These are phyloP conservation scores for Yarrowia alimentaria DNA, from an alignment of 805 yeast species.

Conservation along the genomic window DNA sequence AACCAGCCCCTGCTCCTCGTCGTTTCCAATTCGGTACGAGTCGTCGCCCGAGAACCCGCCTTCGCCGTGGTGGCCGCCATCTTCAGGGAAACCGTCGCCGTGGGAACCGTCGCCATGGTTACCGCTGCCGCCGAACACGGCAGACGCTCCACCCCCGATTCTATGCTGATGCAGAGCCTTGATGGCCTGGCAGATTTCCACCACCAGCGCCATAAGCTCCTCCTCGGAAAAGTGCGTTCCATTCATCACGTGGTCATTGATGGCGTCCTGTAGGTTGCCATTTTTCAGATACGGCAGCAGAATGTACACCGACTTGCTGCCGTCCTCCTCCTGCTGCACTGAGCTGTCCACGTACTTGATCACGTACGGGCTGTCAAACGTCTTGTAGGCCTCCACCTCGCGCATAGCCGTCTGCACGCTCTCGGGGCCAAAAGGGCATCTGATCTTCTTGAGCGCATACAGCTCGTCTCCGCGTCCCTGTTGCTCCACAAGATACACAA, in stretches of 20 bases:
- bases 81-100: no score
- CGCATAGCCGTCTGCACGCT: slow-evolving; percentile 70
- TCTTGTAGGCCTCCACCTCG: slow-evolving; percentile 73
- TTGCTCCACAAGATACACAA: slow-evolving; percentile 76
- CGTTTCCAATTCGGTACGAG: slow-evolving; percentile 17
- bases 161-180: slow-evolving; percentile 63
- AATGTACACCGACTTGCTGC: slow-evolving; percentile 73
- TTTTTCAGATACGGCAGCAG: slow-evolving; percentile 71
- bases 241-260: slow-evolving; percentile 61
- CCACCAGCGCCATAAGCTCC: slow-evolving; percentile 60
- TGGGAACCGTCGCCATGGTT: no score
- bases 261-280: slow-evolving; percentile 79
- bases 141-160: slow-evolving; percentile 21
- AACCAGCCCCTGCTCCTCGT: slow-evolving; percentile 35
- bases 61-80: no score
- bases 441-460: slow-evolving; percentile 79
- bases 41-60: no score
- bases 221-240: slow-evolving; percentile 54
- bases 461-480: slow-evolving; percentile 42
- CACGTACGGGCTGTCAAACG: slow-evolving; percentile 62
- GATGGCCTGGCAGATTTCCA: slow-evolving; percentile 73
- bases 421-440: slow-evolving; percentile 83
- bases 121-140: no score
- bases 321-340: slow-evolving; percentile 69
- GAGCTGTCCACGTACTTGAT: slow-evolving; percentile 69